A percentile compares a stretch with the other conserved stretches of the same genome.
Conservation (phyloP, 129 eudicot species). For the Flaveria sonorensis region DNA sequence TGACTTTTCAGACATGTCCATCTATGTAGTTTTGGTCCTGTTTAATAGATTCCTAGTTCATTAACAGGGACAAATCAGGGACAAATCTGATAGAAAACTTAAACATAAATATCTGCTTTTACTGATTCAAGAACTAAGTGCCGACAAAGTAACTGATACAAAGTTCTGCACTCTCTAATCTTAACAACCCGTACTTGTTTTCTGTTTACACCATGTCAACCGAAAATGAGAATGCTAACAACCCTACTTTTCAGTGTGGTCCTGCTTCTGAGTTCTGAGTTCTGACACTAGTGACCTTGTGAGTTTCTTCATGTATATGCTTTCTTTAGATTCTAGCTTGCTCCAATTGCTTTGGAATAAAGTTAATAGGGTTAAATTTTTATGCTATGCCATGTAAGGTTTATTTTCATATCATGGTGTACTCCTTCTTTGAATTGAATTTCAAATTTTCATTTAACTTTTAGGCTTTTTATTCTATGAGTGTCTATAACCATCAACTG, state of each 20-base stretch:
- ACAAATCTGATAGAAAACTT: neutral
- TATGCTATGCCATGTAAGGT: neutral
- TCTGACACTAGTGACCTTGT: neutral
- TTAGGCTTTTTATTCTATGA: neutral
- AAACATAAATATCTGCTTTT: neutral
- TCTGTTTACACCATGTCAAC: neutral
- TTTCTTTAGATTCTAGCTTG: neutral
- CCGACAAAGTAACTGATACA: neutral
- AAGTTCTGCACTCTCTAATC: neutral
- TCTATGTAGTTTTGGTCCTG: neutral
- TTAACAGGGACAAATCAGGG: neutral
- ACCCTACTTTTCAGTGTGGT: neutral
- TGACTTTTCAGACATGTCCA: slow-evolving; percentile 6
- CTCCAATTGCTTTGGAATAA: slow-evolving; percentile 1
- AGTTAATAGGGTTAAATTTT: neutral
- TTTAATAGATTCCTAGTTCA: neutral
- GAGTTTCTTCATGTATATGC: neutral
- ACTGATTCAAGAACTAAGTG: neutral
- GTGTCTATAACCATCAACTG: neutral
- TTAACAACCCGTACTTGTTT: neutral
- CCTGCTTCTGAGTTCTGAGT: neutral
- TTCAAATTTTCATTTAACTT: neutral
- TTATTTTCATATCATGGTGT: neutral
- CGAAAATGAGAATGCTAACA: neutral
- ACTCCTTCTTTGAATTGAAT: neutral